Base-by-base conservation (phyloP, 139 green algal genomes). In the Edaphochlamys debaryana region DNA sequence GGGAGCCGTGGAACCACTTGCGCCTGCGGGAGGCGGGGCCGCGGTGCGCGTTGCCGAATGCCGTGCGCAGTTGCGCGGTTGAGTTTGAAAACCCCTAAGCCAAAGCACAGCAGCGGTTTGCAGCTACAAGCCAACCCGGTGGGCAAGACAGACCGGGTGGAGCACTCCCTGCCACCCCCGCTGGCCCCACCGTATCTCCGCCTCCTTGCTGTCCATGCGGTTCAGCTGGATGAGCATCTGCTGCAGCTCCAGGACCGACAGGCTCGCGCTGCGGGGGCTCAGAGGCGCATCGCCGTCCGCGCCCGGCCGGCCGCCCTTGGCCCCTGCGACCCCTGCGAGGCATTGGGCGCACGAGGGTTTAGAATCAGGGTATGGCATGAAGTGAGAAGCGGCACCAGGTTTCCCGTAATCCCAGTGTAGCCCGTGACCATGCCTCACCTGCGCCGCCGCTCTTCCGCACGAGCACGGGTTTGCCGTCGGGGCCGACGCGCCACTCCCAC, bases 121-220 rank as follows among this genome's bases (percentile, higher is more conserved):
- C n/a, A n/a, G n/a, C n/a, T n/a, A n/a, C n/a, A n/a, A n/a, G n/a
- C n/a, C n/a, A n/a, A n/a, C n/a, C n/a, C n/a, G n/a, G n/a, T n/a
- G n/a, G n/a, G n/a, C n/a, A n/a, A n/a, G n/a, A n/a, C n/a, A n/a
- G n/a, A n/a, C n/a, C n/a, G n/a, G n/a, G n/a, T n/a, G n/a, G n/a
- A n/a, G n/a, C n/a, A n/a, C n/a, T n/a, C n/a, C n/a, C n/a, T n/a
- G n/a, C n/a, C n/a, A n/a, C n/a, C n/a, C n/a, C n/a, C n/a, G n/a
- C n/a, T n/a, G n/a, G n/a, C 1, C 75, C 63, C 63, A 87, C 81
- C 81, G 75, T 41, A 87, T 67, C 30, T 82, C 63, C 71, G 81
- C 15, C 72, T 87, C 81, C 71, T 87, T 82, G 71, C 75, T 69
- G 37, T 87, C 81, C 81, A 87, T 87, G 17, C 71, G 62, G 70